Evolutionary conservation across 2,329 filamentous ascomycete genomes (phyloP).

Genomic region (Bertia moriformis): DNA sequence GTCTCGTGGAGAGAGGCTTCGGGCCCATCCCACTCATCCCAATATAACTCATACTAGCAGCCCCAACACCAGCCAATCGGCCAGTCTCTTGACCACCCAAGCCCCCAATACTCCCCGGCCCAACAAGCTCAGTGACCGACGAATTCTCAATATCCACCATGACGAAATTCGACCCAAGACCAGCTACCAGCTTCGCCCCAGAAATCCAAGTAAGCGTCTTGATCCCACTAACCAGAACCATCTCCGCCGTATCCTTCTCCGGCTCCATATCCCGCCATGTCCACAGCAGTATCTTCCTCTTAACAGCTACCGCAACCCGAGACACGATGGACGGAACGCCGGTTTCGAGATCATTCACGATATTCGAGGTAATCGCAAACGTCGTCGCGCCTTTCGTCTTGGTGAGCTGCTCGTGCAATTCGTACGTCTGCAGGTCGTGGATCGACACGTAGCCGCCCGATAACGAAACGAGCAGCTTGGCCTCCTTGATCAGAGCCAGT

Average conservation of each 20-base stretch:
- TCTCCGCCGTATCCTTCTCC: constrained; percentile 34
- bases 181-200: constrained; percentile 46
- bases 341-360: constrained; percentile 47
- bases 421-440: constrained; percentile 50
- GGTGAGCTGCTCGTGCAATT: constrained; percentile 42
- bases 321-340: constrained; percentile 51
- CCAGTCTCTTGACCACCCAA: constrained; percentile 5
- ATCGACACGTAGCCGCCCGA: constrained; percentile 50
- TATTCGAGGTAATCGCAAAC: constrained; percentile 54
- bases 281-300: constrained; percentile 51
- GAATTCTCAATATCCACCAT: constrained; percentile 44
- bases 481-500: constrained; percentile 54
- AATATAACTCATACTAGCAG: constrained; percentile 55
- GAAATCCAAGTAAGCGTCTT: constrained; percentile 54
- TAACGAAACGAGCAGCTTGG: constrained; percentile 48
- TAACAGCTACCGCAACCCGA: constrained; percentile 49
- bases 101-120: constrained; percentile 39
- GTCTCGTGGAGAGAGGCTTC: constrained; percentile 48
- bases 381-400: constrained; percentile 47
- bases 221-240: constrained; percentile 43
- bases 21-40: constrained; percentile 53
- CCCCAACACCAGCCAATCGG: constrained; percentile 38
- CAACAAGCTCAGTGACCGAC: constrained; percentile 40
- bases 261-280: constrained; percentile 58
- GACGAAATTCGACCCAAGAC: constrained; percentile 43